Percentiles rank a stretch among this genome's conserved stretches.
phyloP scores from a whole-genome alignment of 2,329 filamentous ascomycete species.

The Myriosclerotinia duriaeana region DNA sequence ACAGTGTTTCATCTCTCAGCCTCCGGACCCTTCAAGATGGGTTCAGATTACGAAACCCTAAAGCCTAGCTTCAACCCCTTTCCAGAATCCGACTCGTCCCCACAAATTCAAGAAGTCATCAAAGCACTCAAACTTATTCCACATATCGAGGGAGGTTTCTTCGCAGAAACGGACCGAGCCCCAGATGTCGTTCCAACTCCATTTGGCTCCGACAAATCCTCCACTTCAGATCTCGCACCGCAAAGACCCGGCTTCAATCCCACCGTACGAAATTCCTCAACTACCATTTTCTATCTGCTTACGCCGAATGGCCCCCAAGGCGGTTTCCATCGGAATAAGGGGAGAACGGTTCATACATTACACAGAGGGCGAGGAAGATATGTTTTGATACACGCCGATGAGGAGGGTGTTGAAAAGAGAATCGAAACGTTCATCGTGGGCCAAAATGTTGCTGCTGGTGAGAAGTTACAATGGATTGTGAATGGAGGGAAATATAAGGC shows the following conservation, averaged over 20 bases:
- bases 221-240: constrained; percentile 42
- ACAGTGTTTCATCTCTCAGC: neutral
- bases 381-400: constrained; percentile 60
- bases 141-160: constrained; percentile 67
- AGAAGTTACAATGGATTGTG: constrained; percentile 67
- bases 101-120: constrained; percentile 44
- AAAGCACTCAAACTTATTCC: constrained; percentile 49
- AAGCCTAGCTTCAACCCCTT: constrained; percentile 37
- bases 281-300: constrained; percentile 64
- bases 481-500: constrained; percentile 67
- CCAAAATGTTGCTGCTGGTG: constrained; percentile 54
- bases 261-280: constrained; percentile 53
- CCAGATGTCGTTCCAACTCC: constrained; percentile 54
- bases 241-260: constrained; percentile 44
- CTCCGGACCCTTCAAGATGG: constrained; percentile 6
- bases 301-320: constrained; percentile 56
- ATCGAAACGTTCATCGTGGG: constrained; percentile 67
- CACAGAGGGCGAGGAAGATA: constrained; percentile 63
- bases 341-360: constrained; percentile 62
- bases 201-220: constrained; percentile 47
- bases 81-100: constrained; percentile 38
- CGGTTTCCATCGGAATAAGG: constrained; percentile 62
- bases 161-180: constrained; percentile 59
- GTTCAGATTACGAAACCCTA: constrained; percentile 10
- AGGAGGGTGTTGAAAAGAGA: constrained; percentile 45